Evolutionary conservation across 495 filamentous ascomycete species (phyloP).

Genomic region (Copromyces sp.): DNA sequence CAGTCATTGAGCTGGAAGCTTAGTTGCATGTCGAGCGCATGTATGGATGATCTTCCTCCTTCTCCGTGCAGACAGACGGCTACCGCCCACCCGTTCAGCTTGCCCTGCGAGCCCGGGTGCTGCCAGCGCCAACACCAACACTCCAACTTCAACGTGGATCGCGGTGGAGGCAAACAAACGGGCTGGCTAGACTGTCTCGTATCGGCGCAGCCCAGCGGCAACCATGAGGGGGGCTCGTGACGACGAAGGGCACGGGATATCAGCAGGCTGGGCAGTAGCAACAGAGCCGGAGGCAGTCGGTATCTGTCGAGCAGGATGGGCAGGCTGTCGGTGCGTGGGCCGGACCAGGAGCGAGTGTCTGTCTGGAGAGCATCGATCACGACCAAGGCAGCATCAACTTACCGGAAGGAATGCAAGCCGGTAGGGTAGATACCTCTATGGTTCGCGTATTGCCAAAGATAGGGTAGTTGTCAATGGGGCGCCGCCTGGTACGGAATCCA

Average conservation of each 20-base stretch:
- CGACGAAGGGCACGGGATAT: neutral
- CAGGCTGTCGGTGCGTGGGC: conserved; percentile 3
- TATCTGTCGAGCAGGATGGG: conserved; percentile 1
- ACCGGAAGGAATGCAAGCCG: conserved; percentile 13
- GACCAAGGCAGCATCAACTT: conserved; percentile 10
- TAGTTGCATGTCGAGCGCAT: neutral
- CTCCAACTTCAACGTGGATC: neutral
- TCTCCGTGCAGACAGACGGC: neutral
- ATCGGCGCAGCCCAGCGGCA: neutral
- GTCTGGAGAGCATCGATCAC: neutral
- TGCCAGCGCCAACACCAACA: neutral
- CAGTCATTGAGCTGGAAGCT: conserved; percentile 7
- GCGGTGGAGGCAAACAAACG: neutral
- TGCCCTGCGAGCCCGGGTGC: neutral
- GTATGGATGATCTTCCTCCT: neutral
- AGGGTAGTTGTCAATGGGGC: conserved; percentile 8
- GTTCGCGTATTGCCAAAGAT: conserved; percentile 12
- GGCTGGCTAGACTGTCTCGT: neutral
- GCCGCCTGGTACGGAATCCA: conserved; percentile 10
- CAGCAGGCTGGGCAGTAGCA: neutral
- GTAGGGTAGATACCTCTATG: conserved; percentile 1
- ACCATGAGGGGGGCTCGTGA: neutral
- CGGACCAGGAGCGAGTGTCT: neutral
- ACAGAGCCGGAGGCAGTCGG: neutral
- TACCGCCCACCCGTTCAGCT: neutral